Percentiles rank a stretch among this genome's conserved stretches.
phyloP scores from a whole-genome alignment of 2,329 filamentous ascomycete species.

The Penicillium sp. region DNA sequence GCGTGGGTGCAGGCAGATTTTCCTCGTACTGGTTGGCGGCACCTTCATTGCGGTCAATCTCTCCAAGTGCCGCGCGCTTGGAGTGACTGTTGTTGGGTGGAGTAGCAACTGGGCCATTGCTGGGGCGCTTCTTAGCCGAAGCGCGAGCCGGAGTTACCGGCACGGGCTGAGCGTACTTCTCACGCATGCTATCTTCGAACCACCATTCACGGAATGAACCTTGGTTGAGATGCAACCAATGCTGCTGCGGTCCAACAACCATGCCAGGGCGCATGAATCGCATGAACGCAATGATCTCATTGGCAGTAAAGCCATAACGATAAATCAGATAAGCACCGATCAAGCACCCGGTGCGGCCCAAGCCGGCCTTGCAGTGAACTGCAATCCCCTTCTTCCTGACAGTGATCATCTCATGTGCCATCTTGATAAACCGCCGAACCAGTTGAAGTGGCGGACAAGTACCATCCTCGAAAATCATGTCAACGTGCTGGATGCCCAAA shows the following conservation, averaged over 20 bases:
- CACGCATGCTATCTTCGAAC: slow-evolving; percentile 71
- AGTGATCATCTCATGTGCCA: slow-evolving; percentile 91
- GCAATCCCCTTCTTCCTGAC: slow-evolving; percentile 88
- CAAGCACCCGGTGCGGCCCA: slow-evolving; percentile 89
- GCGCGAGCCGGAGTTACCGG: slow-evolving; percentile 51
- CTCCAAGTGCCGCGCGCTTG: slow-evolving; percentile 79
- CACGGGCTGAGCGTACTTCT: slow-evolving; percentile 65
- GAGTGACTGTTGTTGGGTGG: slow-evolving; percentile 74
- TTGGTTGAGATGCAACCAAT: slow-evolving; percentile 98
- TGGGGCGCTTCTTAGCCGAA: slow-evolving; percentile 59
- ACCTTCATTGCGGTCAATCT: slow-evolving; percentile 76
- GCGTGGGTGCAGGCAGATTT: slow-evolving; percentile 88
- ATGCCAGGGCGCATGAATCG: slow-evolving; percentile 98
- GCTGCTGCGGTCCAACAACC: slow-evolving; percentile 97
- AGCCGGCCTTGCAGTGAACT: slow-evolving; percentile 96
- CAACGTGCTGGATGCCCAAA: slow-evolving; percentile 86
- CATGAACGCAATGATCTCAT: slow-evolving; percentile 97
- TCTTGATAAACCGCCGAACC: slow-evolving; percentile 90
- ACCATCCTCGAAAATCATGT: slow-evolving; percentile 99
- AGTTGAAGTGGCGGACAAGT: slow-evolving; percentile 84
- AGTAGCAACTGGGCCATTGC: slow-evolving; percentile 68
- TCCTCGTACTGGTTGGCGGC: slow-evolving; percentile 56
- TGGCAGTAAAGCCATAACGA: slow-evolving; percentile 91
- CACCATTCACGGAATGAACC: slow-evolving; percentile 98
- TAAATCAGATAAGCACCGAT: slow-evolving; percentile 98